Percentiles rank a stretch among this genome's conserved stretches.
Evolutionary conservation across 1,139 yeast genomes (phyloP).

Genomic region (Pichia sp.): DNA sequence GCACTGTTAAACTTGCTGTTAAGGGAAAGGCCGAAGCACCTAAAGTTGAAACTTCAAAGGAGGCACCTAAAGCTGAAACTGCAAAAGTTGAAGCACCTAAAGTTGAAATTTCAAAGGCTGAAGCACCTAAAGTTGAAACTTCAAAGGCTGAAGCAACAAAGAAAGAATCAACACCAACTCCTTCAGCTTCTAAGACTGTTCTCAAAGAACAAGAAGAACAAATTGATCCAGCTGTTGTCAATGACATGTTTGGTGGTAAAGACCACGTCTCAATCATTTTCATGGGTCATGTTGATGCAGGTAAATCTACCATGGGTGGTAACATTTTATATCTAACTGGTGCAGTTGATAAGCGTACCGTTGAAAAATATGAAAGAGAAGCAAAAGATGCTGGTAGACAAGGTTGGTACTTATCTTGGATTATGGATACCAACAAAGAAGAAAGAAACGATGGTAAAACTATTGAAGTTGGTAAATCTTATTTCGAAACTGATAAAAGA

Average conservation of each 20-base stretch:
- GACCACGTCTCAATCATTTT: constrained; percentile 94
- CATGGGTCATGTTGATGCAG: constrained; percentile 99
- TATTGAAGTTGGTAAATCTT: constrained; percentile 96
- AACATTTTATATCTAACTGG: constrained; percentile 88
- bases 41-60: constrained; percentile 28
- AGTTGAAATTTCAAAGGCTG: constrained; percentile 7
- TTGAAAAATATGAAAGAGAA: constrained; percentile 95
- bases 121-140: constrained; percentile 21
- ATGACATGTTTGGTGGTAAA: constrained; percentile 93
- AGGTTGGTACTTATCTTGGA: constrained; percentile 99
- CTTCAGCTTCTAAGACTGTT: constrained; percentile 24
- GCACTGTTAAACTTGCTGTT: constrained; percentile 57
- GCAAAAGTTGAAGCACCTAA: constrained; percentile 7
- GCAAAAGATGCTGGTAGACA: constrained; percentile 99
- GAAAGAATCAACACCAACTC: constrained; percentile 12
- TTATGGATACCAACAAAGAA: constrained; percentile 98
- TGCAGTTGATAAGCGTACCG: constrained; percentile 98
- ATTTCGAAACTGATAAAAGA: constrained; percentile 95
- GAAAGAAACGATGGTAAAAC: constrained; percentile 99
- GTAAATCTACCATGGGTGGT: constrained; percentile 99
- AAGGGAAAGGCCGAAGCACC: constrained; percentile 36
- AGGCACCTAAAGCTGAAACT: constrained; percentile 23
- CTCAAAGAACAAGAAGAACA: constrained; percentile 75
- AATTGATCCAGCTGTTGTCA: constrained; percentile 82
- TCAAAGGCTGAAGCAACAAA: constrained; percentile 15